phyloP scores from a whole-genome alignment of 805 yeast genomes.

The Wickerhamomyces canadensis region DNA sequence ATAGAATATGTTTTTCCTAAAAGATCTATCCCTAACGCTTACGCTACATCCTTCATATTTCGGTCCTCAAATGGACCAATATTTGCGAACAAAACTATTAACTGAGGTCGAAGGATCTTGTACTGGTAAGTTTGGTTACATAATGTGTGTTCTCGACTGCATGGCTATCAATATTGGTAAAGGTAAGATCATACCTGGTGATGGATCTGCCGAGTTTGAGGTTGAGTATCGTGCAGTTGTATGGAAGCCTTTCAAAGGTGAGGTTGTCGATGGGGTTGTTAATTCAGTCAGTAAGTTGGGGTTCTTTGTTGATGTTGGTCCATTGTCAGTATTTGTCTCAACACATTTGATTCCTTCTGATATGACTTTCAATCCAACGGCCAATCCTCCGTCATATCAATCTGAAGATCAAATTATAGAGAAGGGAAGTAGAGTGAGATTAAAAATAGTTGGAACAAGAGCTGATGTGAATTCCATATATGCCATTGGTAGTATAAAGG shows the following conservation, averaged over 20 bases:
- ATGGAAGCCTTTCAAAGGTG: conserved; percentile 98
- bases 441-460: conserved; percentile 94
- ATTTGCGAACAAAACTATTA: conserved; percentile 78
- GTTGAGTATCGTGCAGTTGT: conserved; percentile 95
- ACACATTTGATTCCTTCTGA: conserved; percentile 93
- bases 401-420: conserved; percentile 92
- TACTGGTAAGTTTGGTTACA: conserved; percentile 97
- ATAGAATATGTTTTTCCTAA: conserved; percentile 40
- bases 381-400: conserved; percentile 97
- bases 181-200: conserved; percentile 85
- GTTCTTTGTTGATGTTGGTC: conserved; percentile 97
- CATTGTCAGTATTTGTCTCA: conserved; percentile 88
- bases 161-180: conserved; percentile 93
- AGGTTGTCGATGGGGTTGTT: conserved; percentile 95
- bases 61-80: conserved; percentile 97
- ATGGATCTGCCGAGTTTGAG: conserved; percentile 94
- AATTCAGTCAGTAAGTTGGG: conserved; percentile 94
- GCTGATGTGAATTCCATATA: conserved; percentile 96
- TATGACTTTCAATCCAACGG: conserved; percentile 88
- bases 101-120: conserved; percentile 98
- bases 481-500: conserved; percentile 97
- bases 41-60: conserved; percentile 96
- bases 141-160: conserved; percentile 91
- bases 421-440: conserved; percentile 88
- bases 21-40: conserved; percentile 85